A percentile compares a stretch with the other conserved stretches of the same genome.
These are phyloP conservation scores for Elsinoe perseae DNA, from an alignment of 2,329 filamentous ascomycete genomes.

Conservation along the genomic window DNA sequence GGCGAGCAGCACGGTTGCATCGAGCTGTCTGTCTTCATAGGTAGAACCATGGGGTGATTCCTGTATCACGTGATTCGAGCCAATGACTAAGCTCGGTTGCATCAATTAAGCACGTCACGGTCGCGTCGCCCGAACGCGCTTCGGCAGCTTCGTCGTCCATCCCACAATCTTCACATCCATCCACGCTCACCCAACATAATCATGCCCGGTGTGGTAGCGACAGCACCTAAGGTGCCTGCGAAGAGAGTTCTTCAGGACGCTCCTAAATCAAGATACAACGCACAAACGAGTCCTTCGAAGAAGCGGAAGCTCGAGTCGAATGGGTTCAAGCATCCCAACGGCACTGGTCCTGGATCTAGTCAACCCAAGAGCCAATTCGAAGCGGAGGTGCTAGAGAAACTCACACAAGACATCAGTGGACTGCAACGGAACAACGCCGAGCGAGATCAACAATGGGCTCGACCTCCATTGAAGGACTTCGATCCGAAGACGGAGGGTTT, in stretches of 20 bases:
- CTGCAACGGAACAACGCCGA: constrained; percentile 82
- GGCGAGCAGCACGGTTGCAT: no score
- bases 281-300: constrained; percentile 54
- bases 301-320: constrained; percentile 71
- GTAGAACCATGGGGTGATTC: background rate
- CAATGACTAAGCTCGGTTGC: background rate
- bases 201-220: constrained; percentile 29
- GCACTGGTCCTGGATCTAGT: constrained; percentile 58
- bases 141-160: constrained; percentile 9
- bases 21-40: no score
- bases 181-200: background rate
- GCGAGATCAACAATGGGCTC: constrained; percentile 86
- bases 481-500: constrained; percentile 59
- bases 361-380: constrained; percentile 89
- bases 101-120: constrained; percentile 11
- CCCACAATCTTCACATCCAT: background rate
- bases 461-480: constrained; percentile 55
- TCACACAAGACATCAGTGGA: constrained; percentile 84
- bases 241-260: constrained; percentile 43
- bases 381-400: constrained; percentile 85
- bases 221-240: constrained; percentile 30
- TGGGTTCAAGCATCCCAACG: constrained; percentile 56
- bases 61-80: background rate
- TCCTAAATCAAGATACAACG: constrained; percentile 38
- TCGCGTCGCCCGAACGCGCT: constrained; percentile 10